Conservation (phyloP, 2,329 filamentous ascomycete species). For the Huntiella omanensis region DNA sequence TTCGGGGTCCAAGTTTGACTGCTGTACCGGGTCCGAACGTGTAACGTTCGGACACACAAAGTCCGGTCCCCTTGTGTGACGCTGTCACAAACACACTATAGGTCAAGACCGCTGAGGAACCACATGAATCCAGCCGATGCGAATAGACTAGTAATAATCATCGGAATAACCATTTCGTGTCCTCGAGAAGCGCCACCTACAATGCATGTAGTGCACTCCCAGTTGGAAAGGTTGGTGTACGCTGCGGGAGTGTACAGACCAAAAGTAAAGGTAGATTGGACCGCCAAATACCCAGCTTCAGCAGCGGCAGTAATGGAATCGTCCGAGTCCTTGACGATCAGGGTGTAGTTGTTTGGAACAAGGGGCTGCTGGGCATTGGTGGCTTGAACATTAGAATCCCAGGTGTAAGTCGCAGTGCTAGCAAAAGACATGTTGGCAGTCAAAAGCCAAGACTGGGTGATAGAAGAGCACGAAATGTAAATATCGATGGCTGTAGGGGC, state of each 20-base stretch:
- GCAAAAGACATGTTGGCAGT: constrained; percentile 43
- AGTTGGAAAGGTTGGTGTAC: constrained; percentile 33
- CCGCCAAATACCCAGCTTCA: constrained; percentile 35
- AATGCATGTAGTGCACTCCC: constrained; percentile 39
- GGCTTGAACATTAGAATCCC: constrained; percentile 37
- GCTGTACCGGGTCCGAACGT: neutral
- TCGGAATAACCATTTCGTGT: constrained; percentile 4
- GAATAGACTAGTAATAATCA: constrained; percentile 25
- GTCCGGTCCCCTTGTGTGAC: neutral
- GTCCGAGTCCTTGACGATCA: constrained; percentile 42
- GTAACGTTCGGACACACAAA: neutral
- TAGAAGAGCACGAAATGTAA: constrained; percentile 34
- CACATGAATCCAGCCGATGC: constrained; percentile 44
- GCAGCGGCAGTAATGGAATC: constrained; percentile 29
- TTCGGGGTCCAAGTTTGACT: neutral
- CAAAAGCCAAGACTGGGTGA: constrained; percentile 37
- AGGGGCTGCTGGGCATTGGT: constrained; percentile 28
- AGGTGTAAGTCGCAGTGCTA: constrained; percentile 31
- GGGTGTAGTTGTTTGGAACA: constrained; percentile 36
- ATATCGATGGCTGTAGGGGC: constrained; percentile 42
- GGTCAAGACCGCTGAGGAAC: constrained; percentile 36
- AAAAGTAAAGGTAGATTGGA: constrained; percentile 31
- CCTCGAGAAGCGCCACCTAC: constrained; percentile 19
- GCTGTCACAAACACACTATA: constrained; percentile 13
- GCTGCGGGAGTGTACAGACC: constrained; percentile 35